Percentiles rank a stretch among this genome's conserved stretches.
Evolutionary conservation across 257 asterid species (phyloP).

Genomic region (Solanum pennellii): DNA sequence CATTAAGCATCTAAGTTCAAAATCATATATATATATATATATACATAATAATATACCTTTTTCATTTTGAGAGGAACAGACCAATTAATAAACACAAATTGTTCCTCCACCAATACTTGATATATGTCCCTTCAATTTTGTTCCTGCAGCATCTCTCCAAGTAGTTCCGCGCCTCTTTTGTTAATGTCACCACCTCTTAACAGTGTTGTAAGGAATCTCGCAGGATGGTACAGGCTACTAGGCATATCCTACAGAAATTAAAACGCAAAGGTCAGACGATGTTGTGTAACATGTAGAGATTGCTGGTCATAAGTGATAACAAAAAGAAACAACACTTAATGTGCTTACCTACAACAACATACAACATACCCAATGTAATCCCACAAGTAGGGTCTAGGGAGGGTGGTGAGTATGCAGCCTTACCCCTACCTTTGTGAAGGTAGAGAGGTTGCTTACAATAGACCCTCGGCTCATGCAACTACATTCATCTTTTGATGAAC

Average conservation of each 20-base stretch:
- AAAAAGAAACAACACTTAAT: background rate
- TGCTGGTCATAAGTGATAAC: background rate
- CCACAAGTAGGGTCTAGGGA: background rate
- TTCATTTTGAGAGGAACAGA: background rate
- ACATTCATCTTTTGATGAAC: background rate
- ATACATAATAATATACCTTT: background rate
- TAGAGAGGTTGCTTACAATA: background rate
- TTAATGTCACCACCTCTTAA: constrained; percentile 74
- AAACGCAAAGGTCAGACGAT: background rate
- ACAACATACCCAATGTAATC: background rate
- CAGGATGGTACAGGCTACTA: constrained; percentile 41
- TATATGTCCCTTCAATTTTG: constrained; percentile 35
- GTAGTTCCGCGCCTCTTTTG: constrained; percentile 74
- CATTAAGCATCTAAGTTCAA: background rate
- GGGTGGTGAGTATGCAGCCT: background rate
- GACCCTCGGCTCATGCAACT: background rate
- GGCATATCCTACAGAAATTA: constrained; percentile 45
- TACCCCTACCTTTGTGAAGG: background rate
- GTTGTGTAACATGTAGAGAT: background rate
- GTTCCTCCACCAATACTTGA: constrained; percentile 5
- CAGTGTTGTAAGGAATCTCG: constrained; percentile 74
- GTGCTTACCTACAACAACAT: background rate
- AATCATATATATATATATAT: no score
- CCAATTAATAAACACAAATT: background rate
- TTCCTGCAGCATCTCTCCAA: constrained; percentile 90